A percentile compares a stretch with the other conserved stretches of the same genome.
These are phyloP conservation scores for Rhizoclosmatium globosum DNA, from an alignment of 192 early-diverging fungal species.

Conservation along the genomic window DNA sequence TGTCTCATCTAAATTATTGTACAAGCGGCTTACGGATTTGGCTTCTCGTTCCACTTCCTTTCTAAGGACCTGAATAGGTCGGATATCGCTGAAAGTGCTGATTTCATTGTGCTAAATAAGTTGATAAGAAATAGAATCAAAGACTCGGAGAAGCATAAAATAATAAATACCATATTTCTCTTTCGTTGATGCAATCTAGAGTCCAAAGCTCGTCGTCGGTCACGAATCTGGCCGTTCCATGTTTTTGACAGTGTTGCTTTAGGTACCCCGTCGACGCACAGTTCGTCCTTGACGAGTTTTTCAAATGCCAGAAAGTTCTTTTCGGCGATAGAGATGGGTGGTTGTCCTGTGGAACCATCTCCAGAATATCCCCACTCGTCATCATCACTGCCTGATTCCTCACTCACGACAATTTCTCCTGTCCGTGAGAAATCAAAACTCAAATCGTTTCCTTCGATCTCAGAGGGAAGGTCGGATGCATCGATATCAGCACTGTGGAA, in stretches of 20 bases:
- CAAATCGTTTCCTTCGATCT: neutral
- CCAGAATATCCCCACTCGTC: conserved; percentile 11
- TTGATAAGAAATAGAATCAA: neutral
- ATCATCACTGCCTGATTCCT: too few species aligned
- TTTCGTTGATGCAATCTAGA: conserved; percentile 7
- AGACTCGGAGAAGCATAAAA: neutral
- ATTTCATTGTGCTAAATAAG: conserved; percentile 23
- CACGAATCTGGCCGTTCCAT: conserved; percentile 14
- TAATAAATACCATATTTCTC: conserved; percentile 7
- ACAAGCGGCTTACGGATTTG: neutral
- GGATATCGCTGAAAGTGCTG: conserved; percentile 2
- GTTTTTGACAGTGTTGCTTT: neutral
- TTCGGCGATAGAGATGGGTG: conserved; percentile 9
- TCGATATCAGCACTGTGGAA: neutral
- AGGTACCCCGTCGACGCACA: conserved; percentile 5
- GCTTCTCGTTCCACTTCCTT: conserved; percentile 18
- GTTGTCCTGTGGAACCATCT: neutral
- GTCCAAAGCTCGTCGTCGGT: conserved; percentile 20
- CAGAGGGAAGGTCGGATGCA: neutral
- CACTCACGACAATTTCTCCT: too few species aligned
- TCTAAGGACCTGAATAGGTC: conserved; percentile 9
- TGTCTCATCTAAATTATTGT: neutral
- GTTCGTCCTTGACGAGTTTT: neutral
- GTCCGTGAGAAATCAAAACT: neutral
- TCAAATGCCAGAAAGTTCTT: conserved; percentile 10